Conservation (phyloP, 2,329 filamentous ascomycete genomes). For the Tolypocladium inflatum region DNA sequence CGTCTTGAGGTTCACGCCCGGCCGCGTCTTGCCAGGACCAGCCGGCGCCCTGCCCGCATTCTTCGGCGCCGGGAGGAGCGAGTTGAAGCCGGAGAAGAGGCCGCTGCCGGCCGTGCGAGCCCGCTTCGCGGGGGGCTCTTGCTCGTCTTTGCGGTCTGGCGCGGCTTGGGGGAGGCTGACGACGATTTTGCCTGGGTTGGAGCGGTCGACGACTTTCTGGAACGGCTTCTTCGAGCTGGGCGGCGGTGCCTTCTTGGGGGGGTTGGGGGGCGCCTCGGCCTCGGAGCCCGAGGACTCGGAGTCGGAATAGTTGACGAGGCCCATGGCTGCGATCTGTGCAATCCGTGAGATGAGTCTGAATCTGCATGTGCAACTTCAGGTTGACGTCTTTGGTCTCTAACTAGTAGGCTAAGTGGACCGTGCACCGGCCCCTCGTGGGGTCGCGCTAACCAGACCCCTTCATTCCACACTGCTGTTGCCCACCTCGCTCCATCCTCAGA, state of each 20-base stretch:
- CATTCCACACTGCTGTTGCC: neutral
- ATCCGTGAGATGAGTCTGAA: neutral
- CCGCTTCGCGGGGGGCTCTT: slow-evolving; percentile 57
- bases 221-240: slow-evolving; percentile 48
- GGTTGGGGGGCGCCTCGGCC: slow-evolving; percentile 18
- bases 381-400: no score
- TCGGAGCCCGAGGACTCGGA: slow-evolving; percentile 71
- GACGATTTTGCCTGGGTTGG: slow-evolving; percentile 74
- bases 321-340: slow-evolving; percentile 43
- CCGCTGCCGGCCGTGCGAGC: slow-evolving; percentile 47
- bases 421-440: neutral
- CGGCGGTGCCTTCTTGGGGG: slow-evolving; percentile 17
- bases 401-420: neutral
- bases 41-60: slow-evolving; percentile 27
- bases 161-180: slow-evolving; percentile 57
- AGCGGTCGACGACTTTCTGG: slow-evolving; percentile 72
- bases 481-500: neutral
- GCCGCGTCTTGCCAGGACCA: slow-evolving; percentile 18
- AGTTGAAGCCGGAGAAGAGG: slow-evolving; percentile 73
- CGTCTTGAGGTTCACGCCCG: slow-evolving; percentile 63
- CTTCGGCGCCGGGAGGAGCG: slow-evolving; percentile 80
- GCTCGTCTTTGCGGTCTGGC: slow-evolving; percentile 29
- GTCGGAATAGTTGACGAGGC: slow-evolving; percentile 70
- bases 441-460: neutral
- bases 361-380: neutral